These are phyloP conservation scores for Erodium trifolium DNA, from an alignment of 441 rosid genomes.

Conservation along the genomic window DNA sequence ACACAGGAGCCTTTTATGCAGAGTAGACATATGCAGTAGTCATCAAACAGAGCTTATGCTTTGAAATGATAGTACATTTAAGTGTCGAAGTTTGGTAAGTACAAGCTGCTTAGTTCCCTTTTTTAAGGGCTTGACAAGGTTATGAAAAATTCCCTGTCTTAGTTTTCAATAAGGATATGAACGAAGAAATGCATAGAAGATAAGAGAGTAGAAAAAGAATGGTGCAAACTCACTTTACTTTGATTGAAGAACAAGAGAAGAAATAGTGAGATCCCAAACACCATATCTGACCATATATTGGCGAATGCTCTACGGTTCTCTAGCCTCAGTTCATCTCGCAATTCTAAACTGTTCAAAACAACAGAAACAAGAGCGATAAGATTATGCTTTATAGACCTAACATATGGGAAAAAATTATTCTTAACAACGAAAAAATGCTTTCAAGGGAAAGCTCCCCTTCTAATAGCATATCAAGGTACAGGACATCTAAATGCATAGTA, in stretches of 20 bases:
- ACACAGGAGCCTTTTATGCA: neutral
- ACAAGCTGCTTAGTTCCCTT: neutral
- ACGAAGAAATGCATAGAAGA: neutral
- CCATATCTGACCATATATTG: conserved; percentile 88
- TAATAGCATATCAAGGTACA: neutral
- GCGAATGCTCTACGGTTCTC: conserved; percentile 88
- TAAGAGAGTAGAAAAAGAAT: conserved; percentile 10
- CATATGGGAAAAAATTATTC: neutral
- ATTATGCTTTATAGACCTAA: conserved; percentile 5
- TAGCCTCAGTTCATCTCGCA: conserved; percentile 76
- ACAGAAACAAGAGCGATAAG: conserved; percentile 15
- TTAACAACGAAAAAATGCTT: neutral
- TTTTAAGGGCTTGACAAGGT: neutral
- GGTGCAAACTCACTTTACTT: conserved; percentile 54
- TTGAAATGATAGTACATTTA: neutral
- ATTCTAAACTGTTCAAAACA: conserved; percentile 58
- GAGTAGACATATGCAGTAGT: neutral
- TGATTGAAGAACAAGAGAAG: conserved; percentile 72
- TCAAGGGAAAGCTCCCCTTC: neutral
- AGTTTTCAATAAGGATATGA: neutral
- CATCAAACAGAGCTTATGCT: neutral
- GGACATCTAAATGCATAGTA: neutral
- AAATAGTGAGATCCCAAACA: conserved; percentile 75
- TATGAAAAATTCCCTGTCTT: neutral
- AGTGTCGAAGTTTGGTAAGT: neutral